These are phyloP conservation scores for Centrapalus pauciflorus DNA, from an alignment of 129 eudicot genomes.

Conservation along the genomic window DNA sequence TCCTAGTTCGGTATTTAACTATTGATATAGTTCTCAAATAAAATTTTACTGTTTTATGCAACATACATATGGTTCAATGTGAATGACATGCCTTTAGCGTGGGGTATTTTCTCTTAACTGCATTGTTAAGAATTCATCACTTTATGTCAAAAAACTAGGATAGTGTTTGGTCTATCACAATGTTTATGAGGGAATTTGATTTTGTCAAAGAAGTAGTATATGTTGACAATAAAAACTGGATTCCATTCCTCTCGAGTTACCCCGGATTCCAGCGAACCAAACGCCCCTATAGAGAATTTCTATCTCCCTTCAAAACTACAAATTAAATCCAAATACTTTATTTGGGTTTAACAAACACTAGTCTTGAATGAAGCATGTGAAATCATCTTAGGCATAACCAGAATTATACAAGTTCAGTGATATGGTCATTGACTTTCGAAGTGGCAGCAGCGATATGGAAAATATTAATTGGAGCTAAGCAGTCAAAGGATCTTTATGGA, in stretches of 20 bases:
- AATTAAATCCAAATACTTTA: neutral
- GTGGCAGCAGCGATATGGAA: neutral
- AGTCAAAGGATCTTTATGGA: neutral
- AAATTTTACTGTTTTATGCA: neutral
- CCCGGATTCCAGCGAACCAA: no score
- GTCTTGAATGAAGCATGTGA: neutral
- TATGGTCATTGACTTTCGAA: neutral
- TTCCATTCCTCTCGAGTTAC: no score
- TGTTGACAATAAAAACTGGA: no score
- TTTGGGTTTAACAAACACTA: neutral
- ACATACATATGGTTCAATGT: neutral
- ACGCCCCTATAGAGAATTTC: no score
- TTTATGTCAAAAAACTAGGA: conserved; percentile 1
- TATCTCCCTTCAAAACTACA: neutral
- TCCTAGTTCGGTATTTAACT: neutral
- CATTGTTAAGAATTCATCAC: neutral
- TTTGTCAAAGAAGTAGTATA: no score
- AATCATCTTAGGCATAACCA: neutral
- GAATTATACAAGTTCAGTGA: neutral
- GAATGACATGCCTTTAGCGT: neutral
- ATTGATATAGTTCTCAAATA: neutral
- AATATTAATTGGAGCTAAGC: no score
- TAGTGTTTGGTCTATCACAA: no score
- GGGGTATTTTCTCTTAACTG: neutral
- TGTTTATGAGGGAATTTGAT: neutral